Base-by-base conservation (phyloP, 2,329 filamentous ascomycete species). In the Fusarium sp. region DNA sequence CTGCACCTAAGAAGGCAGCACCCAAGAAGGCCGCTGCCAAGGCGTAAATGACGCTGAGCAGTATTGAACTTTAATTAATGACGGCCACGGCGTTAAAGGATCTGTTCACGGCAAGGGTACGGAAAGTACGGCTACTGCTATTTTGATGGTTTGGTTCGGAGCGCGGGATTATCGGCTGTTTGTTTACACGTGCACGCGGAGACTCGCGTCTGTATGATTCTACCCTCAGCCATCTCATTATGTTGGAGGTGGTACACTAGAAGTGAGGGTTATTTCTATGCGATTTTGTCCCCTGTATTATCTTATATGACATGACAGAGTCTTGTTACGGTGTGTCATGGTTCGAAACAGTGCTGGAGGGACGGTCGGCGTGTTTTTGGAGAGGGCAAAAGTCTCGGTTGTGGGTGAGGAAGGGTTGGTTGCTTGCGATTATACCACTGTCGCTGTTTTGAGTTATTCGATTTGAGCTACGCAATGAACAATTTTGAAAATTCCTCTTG, bases 1-100 rank as follows among this genome's bases (percentile, higher is more conserved):
- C 84, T 56, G 80, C 85, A 52, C 80, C 86, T 58, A 86, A 79
- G 76, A 78, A 76, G 75, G 71, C 71, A 45, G 71, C 71, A 23
- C 78, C 84, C 48, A 87, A 87, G 83, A 86, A 86, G 83, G 82
- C 84, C 18, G 81, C 84, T 57, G 78, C 82, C 56, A 84, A 84
- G 82, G 82, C 80, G 73, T 83, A 78, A 77, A 52, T 51, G n/a
- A 63, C 65, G 56, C 59, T 71, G 60, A 68, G 73, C 45, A 66
- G 61, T 70, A 74, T 69, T 62, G 71, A 77, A 72, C 75, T 69
- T 77, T 79, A 79, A 79, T 78, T 82, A 79, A 82, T 80, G 79
- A 82, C 76, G 77, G 81, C 78, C 78, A 80, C 66, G 79, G 80
- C 81, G 80, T 82, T 76, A 67, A 69, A 77, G 77, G 69, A 76